Percentiles rank a stretch among this genome's conserved stretches.
These are phyloP conservation scores for Penicillium silybi DNA, from an alignment of 495 filamentous ascomycete species.

Conservation along the genomic window DNA sequence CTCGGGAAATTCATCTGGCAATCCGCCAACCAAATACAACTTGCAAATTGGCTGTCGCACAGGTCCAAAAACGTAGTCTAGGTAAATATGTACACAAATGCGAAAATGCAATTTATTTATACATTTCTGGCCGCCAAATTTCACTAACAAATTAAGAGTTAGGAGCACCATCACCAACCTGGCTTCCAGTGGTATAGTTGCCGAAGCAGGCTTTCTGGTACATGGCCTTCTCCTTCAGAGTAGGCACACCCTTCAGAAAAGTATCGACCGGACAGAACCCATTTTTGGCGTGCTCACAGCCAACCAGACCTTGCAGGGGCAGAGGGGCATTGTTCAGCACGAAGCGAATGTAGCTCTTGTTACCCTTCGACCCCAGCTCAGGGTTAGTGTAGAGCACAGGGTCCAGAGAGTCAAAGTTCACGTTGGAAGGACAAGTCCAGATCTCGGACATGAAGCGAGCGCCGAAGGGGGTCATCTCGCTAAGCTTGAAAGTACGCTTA, in stretches of 20 bases:
- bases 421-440: constrained; percentile 26
- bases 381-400: constrained; percentile 29
- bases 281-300: constrained; percentile 25
- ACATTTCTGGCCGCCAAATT: neutral
- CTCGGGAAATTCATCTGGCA: neutral
- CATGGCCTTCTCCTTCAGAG: constrained; percentile 19
- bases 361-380: constrained; percentile 2
- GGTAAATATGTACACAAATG: neutral
- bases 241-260: constrained; percentile 21
- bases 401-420: constrained; percentile 11
- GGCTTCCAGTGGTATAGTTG: constrained; percentile 17
- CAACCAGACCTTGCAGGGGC: constrained; percentile 24
- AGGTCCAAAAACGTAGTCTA: neutral
- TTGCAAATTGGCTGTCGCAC: neutral
- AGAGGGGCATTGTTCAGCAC: constrained; percentile 29
- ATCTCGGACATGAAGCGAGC: constrained; percentile 63
- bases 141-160: constrained; percentile 2
- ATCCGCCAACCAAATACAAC: too few relatives aligned
- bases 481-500: constrained; percentile 21
- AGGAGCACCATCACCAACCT: constrained; percentile 30
- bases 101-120: neutral
- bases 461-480: constrained; percentile 55
- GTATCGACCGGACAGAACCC: constrained; percentile 26
- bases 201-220: constrained; percentile 29
- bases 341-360: constrained; percentile 27